Evolutionary conservation across 2,329 filamentous ascomycete species (phyloP), one percentile per base, ranked within the genome.

Genomic region (Neurospora sp.): DNA sequence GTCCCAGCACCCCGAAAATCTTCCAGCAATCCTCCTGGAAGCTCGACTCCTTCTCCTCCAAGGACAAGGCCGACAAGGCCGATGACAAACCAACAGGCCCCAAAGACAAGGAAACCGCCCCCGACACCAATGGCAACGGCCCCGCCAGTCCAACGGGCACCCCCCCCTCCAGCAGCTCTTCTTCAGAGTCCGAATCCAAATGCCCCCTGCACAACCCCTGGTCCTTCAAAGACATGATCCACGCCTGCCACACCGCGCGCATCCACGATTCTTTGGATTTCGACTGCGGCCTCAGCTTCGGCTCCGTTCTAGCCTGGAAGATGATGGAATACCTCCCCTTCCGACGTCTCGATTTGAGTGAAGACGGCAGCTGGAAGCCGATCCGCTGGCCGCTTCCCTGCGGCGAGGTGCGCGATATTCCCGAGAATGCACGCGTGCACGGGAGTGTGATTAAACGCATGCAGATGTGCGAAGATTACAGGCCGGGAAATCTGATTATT

Each of bases 261-360:
- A 86, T 93, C 57, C 91, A 95, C 76, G 92, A 94, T 77, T 92
- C 90, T 3, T 84, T 94, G 19, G 19, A 0, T 81, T 92, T 88
- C 74, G 83, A 84, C 12, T 85, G 87, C 12, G 91, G 91, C 0
- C 81, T 91, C 4, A 78, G 83, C 0, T 71, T 73, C 33, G 69
- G 81, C 4, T 86, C 88, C 0, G 90, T 92, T 0, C 74, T 90
- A 0, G 85, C 84, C 2, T 95, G 92, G 92, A 91, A 88, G 41
- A 77, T 92, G 28, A 92, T 95, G 91, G 92, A 95, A 76, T 93
- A 91, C 77, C 82, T 95, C 33, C 92, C 92, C 0, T 94, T 95
- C 80, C 86, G 91, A 1, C 84, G 92, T 33, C 94, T 96, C 90
- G 92, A 95, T 74, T 81, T 95, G 8, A 88, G 88, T 72, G 71